These are phyloP conservation scores for Blastomyces percursus DNA, from an alignment of 2,329 filamentous ascomycete genomes.

Conservation along the genomic window DNA sequence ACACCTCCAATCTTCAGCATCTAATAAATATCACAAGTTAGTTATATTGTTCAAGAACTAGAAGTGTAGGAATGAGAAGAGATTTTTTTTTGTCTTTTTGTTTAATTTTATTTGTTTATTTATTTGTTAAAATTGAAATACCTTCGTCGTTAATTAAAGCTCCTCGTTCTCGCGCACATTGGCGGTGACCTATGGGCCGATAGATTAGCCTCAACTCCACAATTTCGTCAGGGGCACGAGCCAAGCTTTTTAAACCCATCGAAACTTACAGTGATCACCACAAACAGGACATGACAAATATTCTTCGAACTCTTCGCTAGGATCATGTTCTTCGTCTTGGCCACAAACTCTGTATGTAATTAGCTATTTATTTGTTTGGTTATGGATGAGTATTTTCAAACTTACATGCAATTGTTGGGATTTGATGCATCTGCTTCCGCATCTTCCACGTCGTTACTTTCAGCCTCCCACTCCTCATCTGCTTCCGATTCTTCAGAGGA, in stretches of 20 bases:
- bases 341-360: constrained; percentile 59
- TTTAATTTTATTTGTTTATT: too few species aligned
- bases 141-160: constrained; percentile 53
- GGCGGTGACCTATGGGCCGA: constrained; percentile 64
- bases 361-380: constrained; percentile 24
- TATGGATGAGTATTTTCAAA: constrained; percentile 6
- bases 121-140: constrained; percentile 32
- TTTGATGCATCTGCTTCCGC: constrained; percentile 37
- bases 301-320: constrained; percentile 67
- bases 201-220: constrained; percentile 29
- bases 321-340: constrained; percentile 71
- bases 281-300: constrained; percentile 68
- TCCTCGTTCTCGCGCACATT: constrained; percentile 68
- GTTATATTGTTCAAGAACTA: not conserved
- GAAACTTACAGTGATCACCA: constrained; percentile 65
- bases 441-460: constrained; percentile 37
- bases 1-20: constrained; percentile 52
- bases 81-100: not conserved
- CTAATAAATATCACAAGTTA: constrained; percentile 31
- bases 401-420: constrained; percentile 54
- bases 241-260: constrained; percentile 21
- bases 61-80: constrained; percentile 4
- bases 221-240: constrained; percentile 19
- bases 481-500: constrained; percentile 48
- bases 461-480: constrained; percentile 40